Evolutionary conservation across 768 basidiomycete genomes (phyloP), one percentile per base, ranked within the genome.

Genomic region (Agaricus blazei): DNA sequence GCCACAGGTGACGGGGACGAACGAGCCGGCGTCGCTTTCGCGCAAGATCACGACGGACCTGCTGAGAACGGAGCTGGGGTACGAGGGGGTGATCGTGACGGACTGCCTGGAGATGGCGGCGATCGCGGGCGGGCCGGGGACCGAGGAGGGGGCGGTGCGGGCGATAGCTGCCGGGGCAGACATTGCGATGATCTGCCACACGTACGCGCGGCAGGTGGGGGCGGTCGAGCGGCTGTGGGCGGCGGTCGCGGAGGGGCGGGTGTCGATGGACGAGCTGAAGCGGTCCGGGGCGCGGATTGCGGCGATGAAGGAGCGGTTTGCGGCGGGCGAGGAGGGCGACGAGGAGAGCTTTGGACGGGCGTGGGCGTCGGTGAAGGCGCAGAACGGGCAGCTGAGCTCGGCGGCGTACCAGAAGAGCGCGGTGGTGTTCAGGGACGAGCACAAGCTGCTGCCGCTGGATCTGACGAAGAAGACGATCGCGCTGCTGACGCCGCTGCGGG

Each of bases 61-160:
- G 11, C 68, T 88, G 42, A 75, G 83, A 43, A 65, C 68, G 2
- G 72, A 78, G 41, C 58, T 88, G 62, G 70, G 71, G 0, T 89
- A 77, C 65, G 48, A 70, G 3, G 85, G 85, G 0, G 77, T 88
- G 37, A 66, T 87, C 23, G 85, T 88, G 28, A 88, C 87, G 1
- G 87, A 88, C 63, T 88, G 87, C 62, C 68, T 89, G 24, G 87
- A 88, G 68, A 88, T 90, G 87, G 83, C 83, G 47, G 86, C 88
- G 9, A 78, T 88, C 14, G 76, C 81, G 51, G 76, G 75, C 4
- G 73, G 70, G 15, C 70, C 69, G 57, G 82, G 82, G 5, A 69
- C 76, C 3, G 74, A 77, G 52, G 72, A 72, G 40, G 85, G 84
- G 4, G 82, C 84, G 0, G 75, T 87, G 15, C 64, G 73, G 56